phyloP scores from a whole-genome alignment of 345 rosid genomes.

The Boechera stricta region DNA sequence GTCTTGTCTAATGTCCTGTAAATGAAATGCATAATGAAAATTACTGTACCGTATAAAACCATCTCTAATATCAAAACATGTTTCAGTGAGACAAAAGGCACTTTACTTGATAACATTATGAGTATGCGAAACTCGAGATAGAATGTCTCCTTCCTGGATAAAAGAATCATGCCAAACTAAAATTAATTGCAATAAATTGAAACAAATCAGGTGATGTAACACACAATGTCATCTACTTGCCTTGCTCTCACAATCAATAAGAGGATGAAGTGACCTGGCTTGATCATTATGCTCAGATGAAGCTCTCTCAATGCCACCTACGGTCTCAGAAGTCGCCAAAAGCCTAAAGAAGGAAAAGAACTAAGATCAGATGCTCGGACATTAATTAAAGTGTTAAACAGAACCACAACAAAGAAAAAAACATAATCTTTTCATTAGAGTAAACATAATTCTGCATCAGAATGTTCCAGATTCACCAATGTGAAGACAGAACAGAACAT shows the following conservation, averaged over 20 bases:
- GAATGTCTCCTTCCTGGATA: constrained; percentile 66
- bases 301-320: constrained; percentile 46
- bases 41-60: neutral
- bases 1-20: constrained; percentile 74
- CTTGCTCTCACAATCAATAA: constrained; percentile 72
- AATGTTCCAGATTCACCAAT: constrained; percentile 40
- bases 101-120: constrained; percentile 82
- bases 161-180: constrained; percentile 54
- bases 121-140: constrained; percentile 91
- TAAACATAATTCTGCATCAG: constrained; percentile 17
- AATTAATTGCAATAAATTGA: constrained; percentile 40
- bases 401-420: constrained; percentile 1
- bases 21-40: constrained; percentile 9
- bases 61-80: constrained; percentile 18
- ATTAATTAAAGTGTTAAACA: neutral
- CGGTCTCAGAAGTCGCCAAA: constrained; percentile 60
- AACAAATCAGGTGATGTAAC: constrained; percentile 16
- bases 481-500: constrained; percentile 9
- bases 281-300: constrained; percentile 48
- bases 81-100: constrained; percentile 3
- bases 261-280: constrained; percentile 52
- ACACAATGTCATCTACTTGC: constrained; percentile 50
- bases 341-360: constrained; percentile 51
- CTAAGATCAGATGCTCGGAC: neutral
- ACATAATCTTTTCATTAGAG: neutral